Conservation (phyloP, 179 eudicot genomes). For the Corrigiola litoralis region DNA sequence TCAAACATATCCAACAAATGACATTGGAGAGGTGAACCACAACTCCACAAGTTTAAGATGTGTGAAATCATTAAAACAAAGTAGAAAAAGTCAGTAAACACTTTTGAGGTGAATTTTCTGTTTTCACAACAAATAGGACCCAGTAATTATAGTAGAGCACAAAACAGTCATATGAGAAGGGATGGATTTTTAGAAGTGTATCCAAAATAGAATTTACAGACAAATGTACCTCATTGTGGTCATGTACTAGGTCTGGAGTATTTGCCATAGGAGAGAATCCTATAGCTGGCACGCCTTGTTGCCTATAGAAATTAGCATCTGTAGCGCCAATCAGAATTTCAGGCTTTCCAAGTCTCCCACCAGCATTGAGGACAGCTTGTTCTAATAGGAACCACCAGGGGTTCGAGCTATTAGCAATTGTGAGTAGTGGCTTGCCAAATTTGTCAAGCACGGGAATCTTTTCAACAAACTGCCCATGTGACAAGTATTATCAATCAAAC, state of each 20-base stretch:
- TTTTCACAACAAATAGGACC: neutral
- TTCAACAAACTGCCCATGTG: conserved; percentile 66
- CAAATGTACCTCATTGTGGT: conserved; percentile 77
- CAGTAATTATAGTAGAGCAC: neutral
- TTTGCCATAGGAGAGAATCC: conserved; percentile 97
- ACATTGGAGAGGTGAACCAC: neutral
- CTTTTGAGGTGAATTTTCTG: too few relatives aligned
- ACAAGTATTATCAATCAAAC: conserved; percentile 10
- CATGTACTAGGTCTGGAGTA: conserved; percentile 89
- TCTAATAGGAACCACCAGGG: conserved; percentile 88
- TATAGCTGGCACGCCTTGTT: conserved; percentile 68
- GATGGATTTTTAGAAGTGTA: neutral
- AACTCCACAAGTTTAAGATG: neutral
- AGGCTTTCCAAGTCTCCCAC: conserved; percentile 58
- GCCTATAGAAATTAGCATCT: conserved; percentile 74
- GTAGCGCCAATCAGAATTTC: conserved; percentile 87
- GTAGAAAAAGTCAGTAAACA: neutral
- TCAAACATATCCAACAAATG: neutral
- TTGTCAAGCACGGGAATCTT: conserved; percentile 52
- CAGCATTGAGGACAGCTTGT: conserved; percentile 52
- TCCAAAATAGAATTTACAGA: neutral
- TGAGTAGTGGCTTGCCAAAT: conserved; percentile 57
- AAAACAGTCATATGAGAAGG: neutral
- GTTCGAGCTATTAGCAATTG: conserved; percentile 60
- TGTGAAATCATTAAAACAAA: neutral